phyloP scores from a whole-genome alignment of 2,329 filamentous ascomycete genomes.

The Byssoonygena ceratinophila region DNA sequence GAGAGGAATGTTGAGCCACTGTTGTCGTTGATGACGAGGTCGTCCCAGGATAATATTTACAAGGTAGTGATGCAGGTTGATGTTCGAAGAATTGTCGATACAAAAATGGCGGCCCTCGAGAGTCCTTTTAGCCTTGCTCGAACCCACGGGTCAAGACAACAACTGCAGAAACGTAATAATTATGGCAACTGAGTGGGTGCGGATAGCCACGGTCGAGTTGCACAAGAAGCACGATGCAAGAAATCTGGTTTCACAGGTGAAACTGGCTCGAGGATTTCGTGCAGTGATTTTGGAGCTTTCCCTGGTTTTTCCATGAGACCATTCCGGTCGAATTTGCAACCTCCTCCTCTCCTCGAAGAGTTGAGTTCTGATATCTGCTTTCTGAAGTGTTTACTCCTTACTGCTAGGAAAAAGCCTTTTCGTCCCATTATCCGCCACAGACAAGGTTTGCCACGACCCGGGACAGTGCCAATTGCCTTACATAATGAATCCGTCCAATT shows the following conservation, averaged over 20 bases:
- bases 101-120: neutral
- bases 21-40: neutral
- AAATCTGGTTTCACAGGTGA: slow-evolving; percentile 7
- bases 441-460: neutral
- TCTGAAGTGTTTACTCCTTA: no score
- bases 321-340: neutral
- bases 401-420: no score
- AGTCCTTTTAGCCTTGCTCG: slow-evolving; percentile 1
- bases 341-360: neutral
- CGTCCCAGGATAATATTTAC: neutral
- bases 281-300: neutral
- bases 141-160: neutral
- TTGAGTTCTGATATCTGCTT: no score
- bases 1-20: neutral
- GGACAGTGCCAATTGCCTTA: neutral
- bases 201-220: slow-evolving; percentile 10
- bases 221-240: slow-evolving; percentile 4
- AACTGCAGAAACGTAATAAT: neutral
- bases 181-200: slow-evolving; percentile 4
- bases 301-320: neutral
- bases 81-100: neutral
- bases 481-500: neutral
- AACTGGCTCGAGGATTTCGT: neutral
- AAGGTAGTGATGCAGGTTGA: neutral
- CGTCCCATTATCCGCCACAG: neutral